These are phyloP conservation scores for Cryptosporidium meleagridis DNA, from an alignment of 169 alveolate genomes.

Conservation along the genomic window DNA sequence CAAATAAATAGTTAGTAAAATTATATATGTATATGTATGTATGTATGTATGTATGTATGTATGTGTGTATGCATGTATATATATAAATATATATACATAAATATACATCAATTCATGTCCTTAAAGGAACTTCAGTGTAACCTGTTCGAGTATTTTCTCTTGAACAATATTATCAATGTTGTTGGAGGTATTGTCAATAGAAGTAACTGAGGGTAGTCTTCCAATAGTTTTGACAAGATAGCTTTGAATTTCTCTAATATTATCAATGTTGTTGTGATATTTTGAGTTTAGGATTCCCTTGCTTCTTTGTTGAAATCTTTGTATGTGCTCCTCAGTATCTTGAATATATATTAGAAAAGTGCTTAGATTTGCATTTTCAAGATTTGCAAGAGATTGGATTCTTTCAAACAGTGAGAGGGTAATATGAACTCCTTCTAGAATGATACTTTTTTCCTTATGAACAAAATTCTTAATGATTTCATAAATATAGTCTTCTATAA, in stretches of 20 bases:
- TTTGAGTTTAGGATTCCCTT: conserved; percentile 43
- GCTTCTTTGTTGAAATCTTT: conserved; percentile 58
- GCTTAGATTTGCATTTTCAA: neutral
- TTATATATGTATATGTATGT: neutral
- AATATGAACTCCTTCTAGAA: conserved; percentile 89
- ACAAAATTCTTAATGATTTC: conserved; percentile 78
- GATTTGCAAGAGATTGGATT: conserved; percentile 63
- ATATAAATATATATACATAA: neutral
- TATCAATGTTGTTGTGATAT: conserved; percentile 18
- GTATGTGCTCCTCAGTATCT: conserved; percentile 41
- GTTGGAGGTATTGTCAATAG: conserved; percentile 67
- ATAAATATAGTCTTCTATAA: conserved; percentile 81
- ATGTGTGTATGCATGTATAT: neutral
- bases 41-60: neutral
- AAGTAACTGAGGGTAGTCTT: neutral
- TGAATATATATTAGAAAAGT: conserved; percentile 48
- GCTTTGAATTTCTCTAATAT: conserved; percentile 40
- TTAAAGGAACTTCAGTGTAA: neutral
- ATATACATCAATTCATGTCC: neutral
- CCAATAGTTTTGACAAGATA: conserved; percentile 4
- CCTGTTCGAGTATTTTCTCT: conserved; percentile 4
- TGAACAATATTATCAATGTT: conserved; percentile 37
- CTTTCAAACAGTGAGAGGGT: conserved; percentile 82
- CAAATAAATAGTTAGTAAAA: neutral
- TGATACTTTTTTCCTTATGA: conserved; percentile 78